Evolutionary conservation across 164 flowering plant species (phyloP).

Genomic region (Kalanchoe fedtschenkoi): DNA sequence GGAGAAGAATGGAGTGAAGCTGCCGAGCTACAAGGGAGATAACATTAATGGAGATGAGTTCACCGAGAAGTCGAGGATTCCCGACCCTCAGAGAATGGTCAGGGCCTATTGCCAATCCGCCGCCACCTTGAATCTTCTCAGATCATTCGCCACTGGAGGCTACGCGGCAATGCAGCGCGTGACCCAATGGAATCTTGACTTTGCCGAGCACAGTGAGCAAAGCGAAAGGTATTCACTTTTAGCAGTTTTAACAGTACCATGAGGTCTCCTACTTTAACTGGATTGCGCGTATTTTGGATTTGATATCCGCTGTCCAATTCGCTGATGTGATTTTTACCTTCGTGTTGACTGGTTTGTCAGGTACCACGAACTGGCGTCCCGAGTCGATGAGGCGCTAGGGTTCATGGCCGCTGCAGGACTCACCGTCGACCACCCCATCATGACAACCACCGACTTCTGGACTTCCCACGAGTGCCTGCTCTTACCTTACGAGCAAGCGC

Average conservation of each 20-base stretch:
- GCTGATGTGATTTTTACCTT: background rate
- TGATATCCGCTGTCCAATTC: background rate
- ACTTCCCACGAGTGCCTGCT: constrained; percentile 8
- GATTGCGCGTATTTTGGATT: too few relatives aligned
- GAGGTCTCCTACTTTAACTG: too few relatives aligned
- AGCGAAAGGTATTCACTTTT: constrained; percentile 7
- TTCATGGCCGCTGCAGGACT: constrained; percentile 9
- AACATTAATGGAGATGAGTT: constrained; percentile 8
- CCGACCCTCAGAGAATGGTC: constrained; percentile 7
- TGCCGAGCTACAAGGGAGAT: constrained; percentile 7
- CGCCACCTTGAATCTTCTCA: constrained; percentile 7
- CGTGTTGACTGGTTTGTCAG: background rate
- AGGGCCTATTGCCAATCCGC: constrained; percentile 10
- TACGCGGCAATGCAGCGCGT: constrained; percentile 8
- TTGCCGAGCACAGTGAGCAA: constrained; percentile 8
- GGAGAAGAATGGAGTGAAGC: constrained; percentile 8
- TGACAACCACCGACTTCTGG: constrained; percentile 7
- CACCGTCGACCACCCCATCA: constrained; percentile 6
- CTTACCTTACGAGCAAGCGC: constrained; percentile 4
- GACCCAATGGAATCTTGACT: constrained; percentile 7
- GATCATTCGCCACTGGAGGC: constrained; percentile 6
- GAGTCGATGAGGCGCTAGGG: constrained; percentile 8
- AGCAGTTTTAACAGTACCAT: too few relatives aligned
- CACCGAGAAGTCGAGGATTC: constrained; percentile 7
- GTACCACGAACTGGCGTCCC: constrained; percentile 6